Base-by-base conservation (phyloP, 1,139 yeast species). In the Kazachstania sp. region DNA sequence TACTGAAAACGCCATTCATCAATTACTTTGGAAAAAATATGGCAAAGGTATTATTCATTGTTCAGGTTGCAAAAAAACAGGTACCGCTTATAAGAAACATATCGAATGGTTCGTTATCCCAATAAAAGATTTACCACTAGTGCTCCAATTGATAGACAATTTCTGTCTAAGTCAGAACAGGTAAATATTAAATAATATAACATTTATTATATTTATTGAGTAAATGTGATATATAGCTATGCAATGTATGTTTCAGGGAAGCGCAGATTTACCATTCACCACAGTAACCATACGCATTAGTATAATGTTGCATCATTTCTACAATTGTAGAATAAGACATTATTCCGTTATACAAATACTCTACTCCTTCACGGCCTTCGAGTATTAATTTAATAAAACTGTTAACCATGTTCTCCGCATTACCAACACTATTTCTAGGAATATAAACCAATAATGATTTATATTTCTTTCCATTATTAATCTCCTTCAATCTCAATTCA, bases 101-200 rank as follows among this genome's bases (percentile, higher is more conserved):
- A 47, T 49, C 4, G 66, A 63, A 49, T 63, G 66, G 66, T 59
- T 60, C 37, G 46, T 51, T 36, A 51, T 63, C 3, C 64, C 64
- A 7, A 54, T 59, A 6, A 29, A 31, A 7, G 61, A 61, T n/a
- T 49, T 62, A 23, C 56, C 57, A 1, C 38, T 45, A 20, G 43
- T 61, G 3, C 37, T 61, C 15, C 39, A 45, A 20, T 47, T 51
- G 2, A 56, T 62, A 7, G 63, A 61, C 41, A 37, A 48, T 12
- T 46, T 58, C 26, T 60, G 64, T 43, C 45, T 30, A 4, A 51
- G 45, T 12, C 45, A 46, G 39, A 37, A 23, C 23, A 23, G 29
- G 23, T 11, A 20, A 37, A n/a, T n/a, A n/a, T n/a, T n/a, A n/a
- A n/a, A 20, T 13, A n/a, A n/a, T n/a, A n/a, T n/a, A n/a, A n/a